Percentiles rank a stretch among this genome's conserved stretches.
phyloP scores from a whole-genome alignment of 495 filamentous ascomycete genomes.

The Neurospora sp. region DNA sequence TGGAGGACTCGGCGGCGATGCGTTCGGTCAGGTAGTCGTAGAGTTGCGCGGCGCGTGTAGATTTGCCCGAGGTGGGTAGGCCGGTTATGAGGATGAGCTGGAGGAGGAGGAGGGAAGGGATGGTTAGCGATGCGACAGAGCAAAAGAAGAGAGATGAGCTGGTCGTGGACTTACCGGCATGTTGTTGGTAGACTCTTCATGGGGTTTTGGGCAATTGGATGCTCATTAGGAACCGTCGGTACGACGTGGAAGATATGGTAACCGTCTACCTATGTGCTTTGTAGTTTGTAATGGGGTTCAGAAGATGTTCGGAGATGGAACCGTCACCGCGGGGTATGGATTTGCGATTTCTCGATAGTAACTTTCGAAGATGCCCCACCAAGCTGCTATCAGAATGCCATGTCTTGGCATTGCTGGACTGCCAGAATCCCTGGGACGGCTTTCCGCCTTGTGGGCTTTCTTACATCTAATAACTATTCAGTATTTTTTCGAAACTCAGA shows the following conservation, averaged over 20 bases:
- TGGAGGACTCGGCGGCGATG: constrained; percentile 28
- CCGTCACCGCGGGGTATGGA: not conserved
- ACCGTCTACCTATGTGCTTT: not conserved
- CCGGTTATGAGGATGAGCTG: constrained; percentile 91
- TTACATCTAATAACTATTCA: not conserved
- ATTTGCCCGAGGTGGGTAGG: constrained; percentile 88
- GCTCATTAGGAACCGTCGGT: not conserved
- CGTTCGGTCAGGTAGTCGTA: constrained; percentile 49
- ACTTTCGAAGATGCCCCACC: not conserved
- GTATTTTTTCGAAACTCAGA: too few species aligned
- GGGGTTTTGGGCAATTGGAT: not conserved
- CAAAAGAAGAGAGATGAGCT: not conserved
- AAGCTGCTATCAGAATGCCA: not conserved
- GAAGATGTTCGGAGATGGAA: not conserved
- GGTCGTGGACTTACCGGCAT: not conserved
- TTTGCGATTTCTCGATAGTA: not conserved
- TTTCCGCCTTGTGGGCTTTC: not conserved
- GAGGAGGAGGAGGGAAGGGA: not conserved
- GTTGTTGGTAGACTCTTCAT: not conserved
- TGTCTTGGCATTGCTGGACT: not conserved
- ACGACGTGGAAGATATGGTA: not conserved
- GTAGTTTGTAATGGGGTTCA: too few species aligned
- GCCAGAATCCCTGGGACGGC: not conserved
- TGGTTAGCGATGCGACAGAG: not conserved
- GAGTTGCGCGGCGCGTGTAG: constrained; percentile 73